Evolutionary conservation across 1,284 basidiomycete species (phyloP), one percentile per base, ranked within the genome.

Genomic region (Microbotryum silenes-acaulis): DNA sequence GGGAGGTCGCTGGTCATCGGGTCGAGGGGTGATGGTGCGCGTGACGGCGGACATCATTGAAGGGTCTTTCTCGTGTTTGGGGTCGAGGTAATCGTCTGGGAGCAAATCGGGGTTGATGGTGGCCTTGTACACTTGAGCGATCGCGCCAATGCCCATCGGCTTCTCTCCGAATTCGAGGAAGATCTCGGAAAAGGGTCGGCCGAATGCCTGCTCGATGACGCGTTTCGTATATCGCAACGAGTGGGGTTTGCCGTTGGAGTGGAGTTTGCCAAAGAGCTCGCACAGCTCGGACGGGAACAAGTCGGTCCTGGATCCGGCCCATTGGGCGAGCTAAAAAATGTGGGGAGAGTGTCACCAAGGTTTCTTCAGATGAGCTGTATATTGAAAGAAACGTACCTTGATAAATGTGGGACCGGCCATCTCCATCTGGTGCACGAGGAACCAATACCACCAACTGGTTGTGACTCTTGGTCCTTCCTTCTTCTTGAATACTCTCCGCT

Each of bases 111-210:
- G 81, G 65, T 86, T 87, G 57, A 97, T 82, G 7, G 81, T 88
- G 21, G 89, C 93, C 67, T 85, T 84, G 76, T 97, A 96, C 4
- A 89, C 91, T 77, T 98, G 94, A 4, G 92, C 96, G 59, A 99
- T 97, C 7, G 96, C 94, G 49, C 96, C 96, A n/a, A 89, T 89
- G 6, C 96, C 96, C 60, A 99, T 92, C 1, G 96, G 93, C 33
- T 77, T 80, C 62, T 85, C 81, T 51, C 89, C 85, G 72, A 99
- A 98, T 62, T 89, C 83, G 70, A 91, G 89, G 70, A 99, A 98
- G 25, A 97, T 89, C 46, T 97, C 83, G 18, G 87, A 81, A 72
- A 98, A 96, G 1, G 72, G 71, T 18, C 70, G 65, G 2, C 83
- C 82, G 74, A 98, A 98, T 21, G 91, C 89, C 20, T 80, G 78